Conservation (phyloP, 139 green algal species). For the Chlamydomonas sphaeroides region DNA sequence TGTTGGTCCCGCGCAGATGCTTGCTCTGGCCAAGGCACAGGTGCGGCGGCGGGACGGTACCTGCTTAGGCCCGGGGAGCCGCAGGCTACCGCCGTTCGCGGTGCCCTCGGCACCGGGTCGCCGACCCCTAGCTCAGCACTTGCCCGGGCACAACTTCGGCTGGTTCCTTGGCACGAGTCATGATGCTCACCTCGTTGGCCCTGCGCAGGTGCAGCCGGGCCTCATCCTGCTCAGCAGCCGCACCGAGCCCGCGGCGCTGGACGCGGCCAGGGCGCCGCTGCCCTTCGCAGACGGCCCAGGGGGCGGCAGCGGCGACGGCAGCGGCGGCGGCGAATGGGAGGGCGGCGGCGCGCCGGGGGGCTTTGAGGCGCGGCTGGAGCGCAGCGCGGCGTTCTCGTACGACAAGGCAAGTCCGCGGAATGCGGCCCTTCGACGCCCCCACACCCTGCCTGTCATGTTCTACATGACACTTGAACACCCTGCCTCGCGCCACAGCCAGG, state of each 20-base stretch:
- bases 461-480: too few species aligned
- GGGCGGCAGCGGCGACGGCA: not conserved
- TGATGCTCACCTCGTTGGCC: slow-evolving; percentile 68
- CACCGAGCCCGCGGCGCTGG: slow-evolving; percentile 54
- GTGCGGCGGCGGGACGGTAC: too few species aligned
- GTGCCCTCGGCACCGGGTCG: not conserved
- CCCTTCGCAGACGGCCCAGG: too few species aligned
- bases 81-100: too few species aligned
- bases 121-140: not conserved
- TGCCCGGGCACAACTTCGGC: not conserved
- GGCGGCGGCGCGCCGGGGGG: not conserved
- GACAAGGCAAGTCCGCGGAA: too few species aligned
- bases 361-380: slow-evolving; percentile 34
- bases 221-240: slow-evolving; percentile 67
- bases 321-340: not conserved
- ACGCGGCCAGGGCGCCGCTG: slow-evolving; percentile 2
- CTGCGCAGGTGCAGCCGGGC: slow-evolving; percentile 62
- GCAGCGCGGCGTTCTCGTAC: slow-evolving; percentile 32
- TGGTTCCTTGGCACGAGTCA: slow-evolving; percentile 1
- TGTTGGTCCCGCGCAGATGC: too few species aligned
- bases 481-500: too few species aligned
- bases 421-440: too few species aligned
- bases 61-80: too few species aligned
- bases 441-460: too few species aligned
- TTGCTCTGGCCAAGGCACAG: too few species aligned